Base-by-base conservation (phyloP, 2,329 filamentous ascomycete species). In the Colletotrichum sidae region DNA sequence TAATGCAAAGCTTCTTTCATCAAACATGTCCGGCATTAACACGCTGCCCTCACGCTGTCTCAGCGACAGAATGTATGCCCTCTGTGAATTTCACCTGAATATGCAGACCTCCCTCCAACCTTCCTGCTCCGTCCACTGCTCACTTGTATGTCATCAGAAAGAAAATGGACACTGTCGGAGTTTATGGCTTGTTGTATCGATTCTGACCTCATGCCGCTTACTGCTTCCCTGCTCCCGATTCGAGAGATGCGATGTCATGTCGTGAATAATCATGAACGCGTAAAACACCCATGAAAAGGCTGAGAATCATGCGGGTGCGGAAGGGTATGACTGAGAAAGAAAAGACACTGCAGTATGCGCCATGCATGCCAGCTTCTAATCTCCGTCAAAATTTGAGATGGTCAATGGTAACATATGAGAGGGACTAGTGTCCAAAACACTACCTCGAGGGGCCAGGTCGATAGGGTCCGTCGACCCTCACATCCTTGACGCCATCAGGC, bases 401-500 rank as follows among this genome's bases (percentile, higher is more conserved):
- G 25, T 25, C 25, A 25, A 25, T 25, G 25, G 25, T 53, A 62
- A 67, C 64, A 59, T 67, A 67, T 67, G 51, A 51, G 37, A 38
- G 37, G 61, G 6, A 39, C 25, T 17, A 8, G 12, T 37, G 42
- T n/a, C 39, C 39, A 7, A 15, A 25, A 13, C 38, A 17, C 58
- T 65, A 68, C 37, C 78, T 75, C 70, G 79, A 79, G 71, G 77
- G 25, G 25, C 25, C 25, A 25, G 25, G 77, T 72, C 75, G 75
- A 66, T 77, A 84, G 17, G 84, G 83, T 3, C 83, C 83, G 33
- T 88, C 85, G 47, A 87, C 80, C 72, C 83, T 84, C 60, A 87
- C 78, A 63, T 87, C 85, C 69, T 78, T 82, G 68, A 88, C 81
- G 8, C 84, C 82, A 61, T 86, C 84, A 2, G 86, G 86, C 80